A percentile compares a stretch with the other conserved stretches of the same genome.
phyloP scores from a whole-genome alignment of 495 filamentous ascomycete genomes.

The Chaetomium tenue region DNA sequence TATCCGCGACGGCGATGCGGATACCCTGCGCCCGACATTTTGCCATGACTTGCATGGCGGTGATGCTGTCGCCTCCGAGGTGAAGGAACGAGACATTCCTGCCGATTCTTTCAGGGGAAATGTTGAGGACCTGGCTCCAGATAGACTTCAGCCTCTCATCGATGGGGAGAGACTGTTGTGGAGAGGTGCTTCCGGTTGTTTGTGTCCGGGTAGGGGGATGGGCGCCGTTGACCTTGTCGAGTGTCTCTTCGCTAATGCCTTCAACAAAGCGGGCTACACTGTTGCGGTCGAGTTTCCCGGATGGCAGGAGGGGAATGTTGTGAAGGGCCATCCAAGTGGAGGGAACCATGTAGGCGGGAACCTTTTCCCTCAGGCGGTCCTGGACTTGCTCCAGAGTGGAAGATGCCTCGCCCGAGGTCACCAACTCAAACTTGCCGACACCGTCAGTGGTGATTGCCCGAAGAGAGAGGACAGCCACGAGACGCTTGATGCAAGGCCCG shows the following conservation, averaged over 20 bases:
- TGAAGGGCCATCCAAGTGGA: constrained; percentile 53
- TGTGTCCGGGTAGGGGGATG: neutral
- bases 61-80: constrained; percentile 36
- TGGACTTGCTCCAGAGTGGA: constrained; percentile 29
- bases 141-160: constrained; percentile 37
- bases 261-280: constrained; percentile 27
- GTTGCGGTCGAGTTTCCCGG: constrained; percentile 58
- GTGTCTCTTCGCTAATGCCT: constrained; percentile 15
- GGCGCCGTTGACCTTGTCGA: constrained; percentile 18
- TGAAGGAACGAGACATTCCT: constrained; percentile 35
- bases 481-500: constrained; percentile 25
- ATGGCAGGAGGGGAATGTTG: constrained; percentile 49
- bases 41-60: constrained; percentile 37
- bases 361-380: constrained; percentile 24
- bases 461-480: constrained; percentile 27
- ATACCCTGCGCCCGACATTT: constrained; percentile 22
- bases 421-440: constrained; percentile 11
- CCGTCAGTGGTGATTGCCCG: neutral
- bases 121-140: constrained; percentile 55
- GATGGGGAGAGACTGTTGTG: neutral
- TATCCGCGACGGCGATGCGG: constrained; percentile 23
- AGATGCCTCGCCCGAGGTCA: constrained; percentile 16
- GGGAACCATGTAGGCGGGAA: constrained; percentile 57
- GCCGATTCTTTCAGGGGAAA: constrained; percentile 40
- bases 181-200: neutral